These are phyloP conservation scores for Rhododendron simsii DNA, from an alignment of 148 eudicot genomes.

Conservation along the genomic window DNA sequence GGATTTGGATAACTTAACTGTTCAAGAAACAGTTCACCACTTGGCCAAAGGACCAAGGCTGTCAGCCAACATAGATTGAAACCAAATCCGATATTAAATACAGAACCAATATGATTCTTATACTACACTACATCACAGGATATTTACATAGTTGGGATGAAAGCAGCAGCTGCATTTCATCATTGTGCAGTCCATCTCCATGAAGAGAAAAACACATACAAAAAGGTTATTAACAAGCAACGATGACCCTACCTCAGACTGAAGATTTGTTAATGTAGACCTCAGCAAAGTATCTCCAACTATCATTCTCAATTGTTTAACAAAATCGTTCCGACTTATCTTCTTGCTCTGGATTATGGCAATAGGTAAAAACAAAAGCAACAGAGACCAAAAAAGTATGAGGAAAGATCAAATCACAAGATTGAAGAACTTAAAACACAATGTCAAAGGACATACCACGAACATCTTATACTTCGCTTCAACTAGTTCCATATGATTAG, in stretches of 20 bases:
- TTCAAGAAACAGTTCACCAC: neutral
- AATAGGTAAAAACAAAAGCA: neutral
- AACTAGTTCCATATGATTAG: conserved; percentile 48
- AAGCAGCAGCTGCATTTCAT: neutral
- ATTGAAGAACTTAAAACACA: neutral
- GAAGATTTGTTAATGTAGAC: conserved; percentile 32
- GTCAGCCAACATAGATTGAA: neutral
- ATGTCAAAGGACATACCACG: conserved; percentile 37
- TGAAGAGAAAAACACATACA: neutral
- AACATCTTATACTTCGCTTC: conserved; percentile 39
- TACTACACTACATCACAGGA: neutral
- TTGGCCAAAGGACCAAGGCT: neutral
- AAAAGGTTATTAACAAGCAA: neutral
- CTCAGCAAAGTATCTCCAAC: conserved; percentile 35
- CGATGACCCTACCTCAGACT: conserved; percentile 19
- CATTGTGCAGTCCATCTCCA: neutral
- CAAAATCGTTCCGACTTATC: conserved; percentile 30
- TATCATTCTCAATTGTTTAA: conserved; percentile 28
- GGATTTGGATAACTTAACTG: neutral
- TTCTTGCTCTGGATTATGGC: conserved; percentile 19
- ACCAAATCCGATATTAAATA: neutral
- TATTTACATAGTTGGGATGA: neutral
- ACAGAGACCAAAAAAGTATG: neutral
- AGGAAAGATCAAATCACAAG: neutral
- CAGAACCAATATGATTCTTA: neutral